These are phyloP conservation scores for Beauveria sp. DNA, from an alignment of 2,329 filamentous ascomycete genomes.

Conservation along the genomic window DNA sequence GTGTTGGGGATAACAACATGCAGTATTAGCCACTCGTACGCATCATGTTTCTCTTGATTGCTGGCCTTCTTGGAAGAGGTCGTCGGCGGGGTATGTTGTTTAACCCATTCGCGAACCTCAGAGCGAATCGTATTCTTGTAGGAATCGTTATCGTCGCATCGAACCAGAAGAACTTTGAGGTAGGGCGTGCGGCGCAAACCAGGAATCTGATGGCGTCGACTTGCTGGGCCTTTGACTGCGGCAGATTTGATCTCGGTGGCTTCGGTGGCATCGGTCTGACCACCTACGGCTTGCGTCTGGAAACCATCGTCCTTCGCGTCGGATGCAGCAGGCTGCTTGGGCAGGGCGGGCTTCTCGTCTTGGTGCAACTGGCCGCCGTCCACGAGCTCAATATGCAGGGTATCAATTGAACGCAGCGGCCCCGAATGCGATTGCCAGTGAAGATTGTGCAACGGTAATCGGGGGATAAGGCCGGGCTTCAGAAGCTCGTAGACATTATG, in stretches of 20 bases:
- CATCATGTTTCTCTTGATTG: slow-evolving; percentile 87
- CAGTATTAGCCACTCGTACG: slow-evolving; percentile 89
- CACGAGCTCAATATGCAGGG: slow-evolving; percentile 84
- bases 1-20: slow-evolving; percentile 90
- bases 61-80: slow-evolving; percentile 47
- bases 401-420: slow-evolving; percentile 86
- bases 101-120: slow-evolving; percentile 86
- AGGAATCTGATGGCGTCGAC: slow-evolving; percentile 84
- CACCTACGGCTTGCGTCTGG: slow-evolving; percentile 46
- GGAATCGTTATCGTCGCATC: slow-evolving; percentile 91
- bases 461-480: slow-evolving; percentile 66
- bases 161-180: slow-evolving; percentile 78
- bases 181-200: slow-evolving; percentile 90
- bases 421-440: slow-evolving; percentile 95
- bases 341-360: slow-evolving; percentile 32
- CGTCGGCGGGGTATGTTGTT: slow-evolving; percentile 58
- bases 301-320: slow-evolving; percentile 50
- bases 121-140: slow-evolving; percentile 78
- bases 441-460: slow-evolving; percentile 80
- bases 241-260: slow-evolving; percentile 28
- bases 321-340: slow-evolving; percentile 25
- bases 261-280: slow-evolving; percentile 31
- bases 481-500: slow-evolving; percentile 80
- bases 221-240: slow-evolving; percentile 25
- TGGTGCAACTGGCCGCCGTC: slow-evolving; percentile 38